Percentiles rank a stretch among this genome's conserved stretches.
Evolutionary conservation across 1,139 yeast species (phyloP).

Genomic region (Lizanozyma gosingica): DNA sequence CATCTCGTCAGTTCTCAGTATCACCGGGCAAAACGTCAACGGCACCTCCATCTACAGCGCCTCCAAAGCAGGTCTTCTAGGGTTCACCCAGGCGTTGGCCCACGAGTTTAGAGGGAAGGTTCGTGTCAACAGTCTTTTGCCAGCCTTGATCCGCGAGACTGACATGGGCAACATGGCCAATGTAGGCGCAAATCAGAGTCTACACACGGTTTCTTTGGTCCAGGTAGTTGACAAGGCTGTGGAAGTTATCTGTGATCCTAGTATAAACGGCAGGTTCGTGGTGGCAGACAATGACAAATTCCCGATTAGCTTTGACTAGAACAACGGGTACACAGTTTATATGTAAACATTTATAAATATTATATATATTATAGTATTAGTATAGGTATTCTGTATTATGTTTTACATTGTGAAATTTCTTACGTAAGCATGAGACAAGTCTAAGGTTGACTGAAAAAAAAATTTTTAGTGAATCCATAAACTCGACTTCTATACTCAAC

Average conservation of each 20-base stretch:
- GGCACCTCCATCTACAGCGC: constrained; percentile 80
- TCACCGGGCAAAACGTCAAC: constrained; percentile 32
- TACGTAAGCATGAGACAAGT: neutral
- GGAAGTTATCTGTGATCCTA: neutral
- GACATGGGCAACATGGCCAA: constrained; percentile 49
- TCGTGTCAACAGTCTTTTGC: constrained; percentile 58
- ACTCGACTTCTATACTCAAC: neutral
- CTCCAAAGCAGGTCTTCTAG: constrained; percentile 67
- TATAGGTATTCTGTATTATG: no score
- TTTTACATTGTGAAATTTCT: no score
- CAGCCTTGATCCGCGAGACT: constrained; percentile 67
- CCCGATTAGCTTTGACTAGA: neutral
- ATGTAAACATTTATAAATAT: neutral
- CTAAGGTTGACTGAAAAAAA: no score
- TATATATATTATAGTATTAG: no score
- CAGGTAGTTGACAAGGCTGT: neutral
- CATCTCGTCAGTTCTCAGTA: constrained; percentile 55
- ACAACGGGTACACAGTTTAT: neutral
- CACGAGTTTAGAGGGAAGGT: constrained; percentile 47
- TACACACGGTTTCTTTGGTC: neutral
- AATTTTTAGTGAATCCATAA: no score
- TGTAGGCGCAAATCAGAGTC: neutral
- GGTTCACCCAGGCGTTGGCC: constrained; percentile 58
- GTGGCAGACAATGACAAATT: neutral
- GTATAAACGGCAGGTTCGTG: neutral